A percentile compares a stretch with the other conserved stretches of the same genome.
phyloP scores from a whole-genome alignment of 208 protist species.

The Tritrichomonas musculus region DNA sequence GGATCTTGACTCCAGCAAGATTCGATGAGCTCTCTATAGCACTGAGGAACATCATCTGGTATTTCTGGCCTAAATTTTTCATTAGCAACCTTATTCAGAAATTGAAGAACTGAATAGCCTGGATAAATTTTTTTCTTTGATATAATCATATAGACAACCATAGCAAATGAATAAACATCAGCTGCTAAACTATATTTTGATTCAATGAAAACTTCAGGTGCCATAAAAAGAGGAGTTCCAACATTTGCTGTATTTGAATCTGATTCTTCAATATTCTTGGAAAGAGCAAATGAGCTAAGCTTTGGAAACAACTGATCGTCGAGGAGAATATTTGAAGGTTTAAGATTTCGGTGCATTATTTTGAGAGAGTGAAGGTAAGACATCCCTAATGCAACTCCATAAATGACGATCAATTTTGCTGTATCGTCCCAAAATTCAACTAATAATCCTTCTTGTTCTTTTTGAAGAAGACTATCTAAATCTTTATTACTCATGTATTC shows the following conservation, averaged over 20 bases:
- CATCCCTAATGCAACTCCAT: too few relatives aligned
- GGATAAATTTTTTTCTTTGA: not conserved
- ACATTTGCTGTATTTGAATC: not conserved
- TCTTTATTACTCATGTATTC: too few relatives aligned
- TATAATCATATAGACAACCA: not conserved
- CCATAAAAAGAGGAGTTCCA: slow-evolving; percentile 23
- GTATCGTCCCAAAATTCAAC: too few relatives aligned
- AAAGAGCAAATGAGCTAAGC: not conserved
- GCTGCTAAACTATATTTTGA: not conserved
- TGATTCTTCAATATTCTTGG: not conserved
- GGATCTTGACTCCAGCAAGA: not conserved
- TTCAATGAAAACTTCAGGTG: slow-evolving; percentile 20
- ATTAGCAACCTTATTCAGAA: not conserved
- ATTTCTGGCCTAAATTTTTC: not conserved
- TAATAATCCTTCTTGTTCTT: too few relatives aligned
- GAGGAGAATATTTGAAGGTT: slow-evolving; percentile 55
- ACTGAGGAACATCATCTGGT: not conserved
- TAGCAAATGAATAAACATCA: slow-evolving; percentile 3
- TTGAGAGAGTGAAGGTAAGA: too few relatives aligned
- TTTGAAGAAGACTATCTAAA: too few relatives aligned
- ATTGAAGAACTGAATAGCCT: not conserved
- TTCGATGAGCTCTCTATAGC: not conserved
- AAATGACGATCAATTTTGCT: too few relatives aligned
- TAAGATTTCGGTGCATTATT: too few relatives aligned
- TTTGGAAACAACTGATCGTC: not conserved